These are phyloP conservation scores for Adiantum capillusveneris DNA, from an alignment of 75 land plant species.

Conservation along the genomic window DNA sequence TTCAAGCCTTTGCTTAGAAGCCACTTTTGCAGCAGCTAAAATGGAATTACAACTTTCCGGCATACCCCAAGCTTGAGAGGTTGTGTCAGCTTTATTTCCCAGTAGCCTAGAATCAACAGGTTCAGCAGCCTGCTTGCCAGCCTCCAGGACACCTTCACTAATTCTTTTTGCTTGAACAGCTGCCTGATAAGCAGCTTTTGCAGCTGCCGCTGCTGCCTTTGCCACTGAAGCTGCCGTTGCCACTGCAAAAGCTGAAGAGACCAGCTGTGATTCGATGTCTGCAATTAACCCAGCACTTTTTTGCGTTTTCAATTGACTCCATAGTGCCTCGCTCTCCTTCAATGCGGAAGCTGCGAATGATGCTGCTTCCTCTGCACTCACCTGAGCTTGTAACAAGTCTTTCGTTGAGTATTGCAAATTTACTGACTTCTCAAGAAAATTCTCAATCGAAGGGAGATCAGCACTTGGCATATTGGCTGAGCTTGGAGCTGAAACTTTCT, in stretches of 20 bases:
- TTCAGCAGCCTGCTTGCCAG: neutral
- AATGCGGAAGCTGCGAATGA: slow-evolving; percentile 49
- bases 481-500: slow-evolving; percentile 3
- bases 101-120: neutral
- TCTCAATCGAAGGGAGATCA: slow-evolving; percentile 9
- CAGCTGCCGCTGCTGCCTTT: slow-evolving; percentile 84
- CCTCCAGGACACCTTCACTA: slow-evolving; percentile 49
- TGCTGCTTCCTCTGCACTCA: slow-evolving; percentile 64
- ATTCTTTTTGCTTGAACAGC: slow-evolving; percentile 64
- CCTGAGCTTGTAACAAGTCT: slow-evolving; percentile 40
- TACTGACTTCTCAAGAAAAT: neutral
- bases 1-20: slow-evolving; percentile 53
- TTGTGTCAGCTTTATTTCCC: neutral
- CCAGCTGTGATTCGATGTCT: slow-evolving; percentile 46
- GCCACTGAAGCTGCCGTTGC: slow-evolving; percentile 84
- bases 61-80: neutral
- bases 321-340: slow-evolving; percentile 49
- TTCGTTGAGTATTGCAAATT: slow-evolving; percentile 8
- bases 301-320: slow-evolving; percentile 47
- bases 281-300: slow-evolving; percentile 33
- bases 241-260: slow-evolving; percentile 66
- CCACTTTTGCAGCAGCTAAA: slow-evolving; percentile 47
- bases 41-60: slow-evolving; percentile 18
- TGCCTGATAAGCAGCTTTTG: slow-evolving; percentile 68
- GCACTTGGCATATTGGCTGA: slow-evolving; percentile 4